Base-by-base conservation (phyloP, 2,329 filamentous ascomycete genomes). In the Chaetomiaceae sp. region DNA sequence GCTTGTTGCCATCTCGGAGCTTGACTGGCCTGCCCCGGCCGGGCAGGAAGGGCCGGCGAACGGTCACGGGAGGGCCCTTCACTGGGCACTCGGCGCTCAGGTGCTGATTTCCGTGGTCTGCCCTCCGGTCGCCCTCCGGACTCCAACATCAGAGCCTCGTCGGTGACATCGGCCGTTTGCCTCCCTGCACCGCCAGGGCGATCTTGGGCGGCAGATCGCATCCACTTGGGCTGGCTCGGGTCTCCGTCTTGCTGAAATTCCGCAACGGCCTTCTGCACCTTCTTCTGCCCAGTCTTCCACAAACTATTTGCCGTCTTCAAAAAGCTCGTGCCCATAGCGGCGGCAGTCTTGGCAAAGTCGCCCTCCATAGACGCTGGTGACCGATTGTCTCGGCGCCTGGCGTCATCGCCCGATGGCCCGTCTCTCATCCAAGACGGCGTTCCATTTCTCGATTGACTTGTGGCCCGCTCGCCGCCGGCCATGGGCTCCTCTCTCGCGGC, bases 221-320 rank as follows among this genome's bases (percentile, higher is more conserved):
- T 96, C 94, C 94, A 99, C 66, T 89, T 94, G 0, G 94, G 94
- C 66, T 96, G 89, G 64, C 69, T 88, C 2, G 87, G 78, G 65
- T 96, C 91, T 23, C 84, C 86, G 38, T 80, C 79, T 59, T 82
- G 77, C 60, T 87, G 82, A 55, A 97, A 88, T 15, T 99, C 94
- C 8, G 91, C 85, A 31, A 97, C 88, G 4, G 90, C 92, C 69
- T 94, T 90, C 64, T 95, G 90, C 54, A 97, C 82, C 67, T 89
- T 91, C 71, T 96, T 99, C 66, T 91, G 89, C 0, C 92, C 85
- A 3, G 88, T 89, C 68, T 96, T 99, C 94, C 94, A 99, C 0
- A 97, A 73, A 1, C 89, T 92, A 61, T 95, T 95, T 2, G 94
- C 94, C 3, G 91, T 94, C 69, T 99, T 99, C 69, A 97, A 84